phyloP scores from a whole-genome alignment of 305 asterid species.

The Solanum chacoense region DNA sequence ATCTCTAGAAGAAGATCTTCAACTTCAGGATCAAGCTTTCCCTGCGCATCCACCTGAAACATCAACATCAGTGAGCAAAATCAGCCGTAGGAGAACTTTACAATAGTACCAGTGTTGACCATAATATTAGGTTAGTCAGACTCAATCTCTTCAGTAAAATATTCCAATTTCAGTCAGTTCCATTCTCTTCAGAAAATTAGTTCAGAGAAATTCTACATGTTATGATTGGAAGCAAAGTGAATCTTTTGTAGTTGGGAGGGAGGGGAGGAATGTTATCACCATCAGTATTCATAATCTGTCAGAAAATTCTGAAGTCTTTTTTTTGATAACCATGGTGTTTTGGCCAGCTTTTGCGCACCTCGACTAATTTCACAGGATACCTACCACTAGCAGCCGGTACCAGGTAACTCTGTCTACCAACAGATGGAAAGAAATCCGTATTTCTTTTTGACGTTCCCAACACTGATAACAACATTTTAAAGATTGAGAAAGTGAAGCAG shows the following conservation, averaged over 20 bases:
- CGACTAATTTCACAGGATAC: background rate
- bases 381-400: background rate
- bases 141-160: background rate
- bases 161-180: background rate
- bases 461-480: background rate
- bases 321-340: background rate
- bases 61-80: background rate
- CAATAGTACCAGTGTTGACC: background rate
- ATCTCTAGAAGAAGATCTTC: conserved; percentile 78
- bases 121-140: background rate
- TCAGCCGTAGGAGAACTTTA: background rate
- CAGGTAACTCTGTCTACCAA: background rate
- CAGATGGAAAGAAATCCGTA: background rate
- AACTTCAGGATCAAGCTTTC: conserved; percentile 68
- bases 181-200: background rate
- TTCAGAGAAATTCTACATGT: background rate
- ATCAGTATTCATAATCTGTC: background rate
- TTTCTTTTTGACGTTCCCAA: background rate
- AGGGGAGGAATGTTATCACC: background rate
- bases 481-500: background rate
- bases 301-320: background rate
- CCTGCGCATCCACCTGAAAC: conserved; percentile 62
- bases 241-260: background rate
- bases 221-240: background rate
- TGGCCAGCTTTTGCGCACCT: background rate